These are phyloP conservation scores for Lippia alba DNA, from an alignment of 305 asterid species.

Conservation along the genomic window DNA sequence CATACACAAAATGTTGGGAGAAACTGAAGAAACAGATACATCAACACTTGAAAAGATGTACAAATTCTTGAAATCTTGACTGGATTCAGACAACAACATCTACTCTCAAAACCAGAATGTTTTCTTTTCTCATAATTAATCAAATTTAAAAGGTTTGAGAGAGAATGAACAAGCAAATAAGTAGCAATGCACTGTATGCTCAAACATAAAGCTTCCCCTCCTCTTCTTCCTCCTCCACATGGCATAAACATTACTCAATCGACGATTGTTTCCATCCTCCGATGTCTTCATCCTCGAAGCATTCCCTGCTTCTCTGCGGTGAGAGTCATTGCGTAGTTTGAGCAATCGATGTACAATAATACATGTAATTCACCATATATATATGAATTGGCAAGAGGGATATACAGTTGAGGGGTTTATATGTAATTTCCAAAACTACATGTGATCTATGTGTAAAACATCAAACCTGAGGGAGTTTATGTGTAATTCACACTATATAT, in stretches of 20 bases:
- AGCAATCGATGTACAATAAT: not conserved
- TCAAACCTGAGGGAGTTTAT: no score
- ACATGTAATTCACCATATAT: no score
- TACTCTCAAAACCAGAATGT: not conserved
- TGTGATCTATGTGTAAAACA: no score
- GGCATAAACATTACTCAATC: no score
- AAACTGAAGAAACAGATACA: not conserved
- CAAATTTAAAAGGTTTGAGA: not conserved
- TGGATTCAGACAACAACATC: not conserved
- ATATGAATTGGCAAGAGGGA: no score
- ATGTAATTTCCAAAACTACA: no score
- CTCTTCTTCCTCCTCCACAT: not conserved
- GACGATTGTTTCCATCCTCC: no score
- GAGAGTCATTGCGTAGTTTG: not conserved
- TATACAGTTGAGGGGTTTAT: no score
- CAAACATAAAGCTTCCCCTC: not conserved
- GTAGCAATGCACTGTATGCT: not conserved
- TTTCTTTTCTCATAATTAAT: no score
- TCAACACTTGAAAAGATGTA: not conserved
- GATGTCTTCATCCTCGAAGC: conserved; percentile 29
- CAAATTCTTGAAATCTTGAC: not conserved
- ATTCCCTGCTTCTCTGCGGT: conserved; percentile 52
- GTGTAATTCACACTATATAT: no score
- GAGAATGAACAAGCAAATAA: not conserved
- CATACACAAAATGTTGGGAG: not conserved